Evolutionary conservation across 331 rosid species (phyloP), one percentile per base, ranked within the genome.

Genomic region (Quercus tomentella): DNA sequence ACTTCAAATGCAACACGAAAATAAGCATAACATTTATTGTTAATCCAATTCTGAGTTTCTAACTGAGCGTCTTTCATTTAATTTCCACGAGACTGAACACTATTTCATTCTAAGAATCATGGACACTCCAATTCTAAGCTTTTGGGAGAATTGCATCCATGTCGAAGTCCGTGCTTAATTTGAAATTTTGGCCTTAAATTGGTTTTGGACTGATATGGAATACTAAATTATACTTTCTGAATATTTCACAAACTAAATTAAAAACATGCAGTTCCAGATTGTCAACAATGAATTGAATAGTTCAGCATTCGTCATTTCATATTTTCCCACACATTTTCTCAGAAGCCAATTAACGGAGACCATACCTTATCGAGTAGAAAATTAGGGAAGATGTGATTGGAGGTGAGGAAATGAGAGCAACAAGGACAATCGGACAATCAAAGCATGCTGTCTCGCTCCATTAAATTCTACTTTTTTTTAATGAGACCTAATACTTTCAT

Each of bases 391-490:
- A 96, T 77, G 54, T 91, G 94, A 28, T 76, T 90, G 72, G 79
- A 79, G 79, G 94, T 90, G 87, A 96, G 97, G 86, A 82, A 89
- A 30, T 81, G 92, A 30, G 91, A 85, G 55, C 98, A 96, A 85
- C 92, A 96, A 86, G 98, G 98, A 88, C 97, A 96, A 82, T 96
- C 98, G 58, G 84, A 90, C 94, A 35, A 35, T 35, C 43, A 35
- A 35, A 7, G 43, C 43, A 35, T 35, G 43, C 43, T 35, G 43
- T 7, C 43, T 35, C 43, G 43, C 43, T 35, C 43, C 43, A 35
- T 35, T 35, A 35, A 35, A 35, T 35, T 35, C 41, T 1, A 35
- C 41, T 6, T 35, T 35, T 5, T 35, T 37, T 41, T 41, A 41
- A 41, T 8, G 3, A 41, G 45, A 41, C 45, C 12, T 41, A 41